phyloP scores from a whole-genome alignment of 352 stramenopile genomes.

The Phytopythium vexans region DNA sequence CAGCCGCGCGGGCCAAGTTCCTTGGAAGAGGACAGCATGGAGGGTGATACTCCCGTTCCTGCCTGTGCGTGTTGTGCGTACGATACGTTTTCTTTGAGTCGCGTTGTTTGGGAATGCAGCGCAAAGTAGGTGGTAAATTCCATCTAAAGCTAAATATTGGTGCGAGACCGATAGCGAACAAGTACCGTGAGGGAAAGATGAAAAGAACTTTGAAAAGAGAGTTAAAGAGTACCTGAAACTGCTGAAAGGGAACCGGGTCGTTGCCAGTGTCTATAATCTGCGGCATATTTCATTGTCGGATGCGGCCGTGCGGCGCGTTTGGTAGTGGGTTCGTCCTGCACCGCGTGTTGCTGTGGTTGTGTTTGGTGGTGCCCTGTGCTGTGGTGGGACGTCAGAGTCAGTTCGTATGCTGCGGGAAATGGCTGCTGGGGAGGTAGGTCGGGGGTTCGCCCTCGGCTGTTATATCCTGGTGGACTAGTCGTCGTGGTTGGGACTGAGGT shows the following conservation, averaged over 20 bases:
- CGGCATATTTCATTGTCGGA: conserved; percentile 19
- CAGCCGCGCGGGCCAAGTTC: no score
- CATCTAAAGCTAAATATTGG: conserved; percentile 90
- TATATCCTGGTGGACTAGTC: conserved; percentile 19
- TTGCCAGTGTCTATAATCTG: conserved; percentile 27
- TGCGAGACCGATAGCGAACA: conserved; percentile 85
- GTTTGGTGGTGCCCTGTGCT: conserved; percentile 18
- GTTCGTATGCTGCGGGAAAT: conserved; percentile 24
- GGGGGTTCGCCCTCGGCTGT: conserved; percentile 8
- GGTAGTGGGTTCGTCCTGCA: conserved; percentile 8
- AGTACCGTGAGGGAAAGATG: conserved; percentile 77
- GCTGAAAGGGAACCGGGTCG: conserved; percentile 78
- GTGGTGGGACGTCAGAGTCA: conserved; percentile 18
- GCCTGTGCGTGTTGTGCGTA: conserved; percentile 30
- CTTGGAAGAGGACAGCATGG: no score
- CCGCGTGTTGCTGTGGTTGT: conserved; percentile 11
- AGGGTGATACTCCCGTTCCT: conserved; percentile 82
- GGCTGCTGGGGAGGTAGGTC: conserved; percentile 15
- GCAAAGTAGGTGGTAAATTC: conserved; percentile 85
- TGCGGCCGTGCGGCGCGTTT: conserved; percentile 12
- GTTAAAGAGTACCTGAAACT: conserved; percentile 92
- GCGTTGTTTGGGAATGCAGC: conserved; percentile 86
- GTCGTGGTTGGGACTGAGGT: conserved; percentile 20
- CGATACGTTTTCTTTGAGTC: conserved; percentile 69
- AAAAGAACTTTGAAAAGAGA: conserved; percentile 91